Base-by-base conservation (phyloP, 2,329 filamentous ascomycete genomes). In the Didymella segeticola region DNA sequence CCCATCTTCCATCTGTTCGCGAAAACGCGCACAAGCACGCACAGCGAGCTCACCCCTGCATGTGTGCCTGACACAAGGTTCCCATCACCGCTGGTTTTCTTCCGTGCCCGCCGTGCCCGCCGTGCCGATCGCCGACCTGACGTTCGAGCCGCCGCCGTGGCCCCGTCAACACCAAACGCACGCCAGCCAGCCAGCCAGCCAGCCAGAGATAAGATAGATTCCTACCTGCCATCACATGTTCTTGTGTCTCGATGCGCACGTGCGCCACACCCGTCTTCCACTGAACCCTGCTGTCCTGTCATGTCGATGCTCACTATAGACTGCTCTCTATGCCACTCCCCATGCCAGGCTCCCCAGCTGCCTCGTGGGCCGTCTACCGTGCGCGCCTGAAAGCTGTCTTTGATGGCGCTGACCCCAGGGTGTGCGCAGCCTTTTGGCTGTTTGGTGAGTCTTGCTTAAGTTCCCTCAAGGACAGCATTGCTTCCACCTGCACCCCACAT, bases 351-450 rank as follows among this genome's bases (percentile, higher is more conserved):
- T 76, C 82, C 30, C 81, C 85, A 25, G 78, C 79, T 26, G 82
- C 90, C 4, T 90, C 89, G 41, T 93, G 90, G 89, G 83, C 86
- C n/a, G 74, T 85, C 51, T 93, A 90, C 74, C 81, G 82, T 53
- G 85, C 87, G 22, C 86, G 90, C 29, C 68, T 95, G 22, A 79
- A 77, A 43, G 78, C 82, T 17, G 66, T 89, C 38, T 86, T 95
- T 51, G 82, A 82, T 25, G 87, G 87, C 53, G 83, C 86, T 41
- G 87, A 96, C 67, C 82, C 83, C 1, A 81, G 87, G 43, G 90
- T 96, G 14, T 82, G 91, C 50, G 70, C 87, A 43, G 90, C 93
- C 23, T 98, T 98, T 70, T 98, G 93, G 93, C 81, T 97, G 2
- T 96, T 98, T 70, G 93, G 93, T 97, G 20, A 42, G 47, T 38